Base-by-base conservation (phyloP, 768 basidiomycete species). In the Mycena galericulata region DNA sequence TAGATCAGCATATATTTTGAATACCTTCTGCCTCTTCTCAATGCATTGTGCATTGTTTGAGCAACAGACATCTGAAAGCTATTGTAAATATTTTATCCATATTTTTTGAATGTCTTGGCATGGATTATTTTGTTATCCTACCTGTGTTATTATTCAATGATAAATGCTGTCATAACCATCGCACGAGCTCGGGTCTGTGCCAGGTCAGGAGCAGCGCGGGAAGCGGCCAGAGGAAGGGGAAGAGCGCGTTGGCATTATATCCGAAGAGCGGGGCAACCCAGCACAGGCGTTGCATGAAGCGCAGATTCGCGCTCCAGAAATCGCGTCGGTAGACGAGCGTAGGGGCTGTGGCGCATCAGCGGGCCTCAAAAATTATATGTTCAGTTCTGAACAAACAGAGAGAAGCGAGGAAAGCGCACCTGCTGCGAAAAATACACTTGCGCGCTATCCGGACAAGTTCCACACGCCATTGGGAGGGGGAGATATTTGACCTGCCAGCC, bases 351-450 rank as follows among this genome's bases (percentile, higher is more conserved):
- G 60, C 30, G 29, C 60, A 61, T 47, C 60, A 61, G 22, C 60
- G 60, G 30, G 51, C 29, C 60, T 61, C 24, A n/a, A 41, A n/a
- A 61, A 40, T 26, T 38, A 17, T 40, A 50, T 30, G 14, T 38
- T 61, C 36, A 24, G 7, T 6, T 30, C 29, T 32, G 8, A 17
- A 20, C 29, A 12, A 32, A 32, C 8, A n/a, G n/a, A 41, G 26
- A 5, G 36, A 57, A 11, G 10, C 14, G 14, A 15, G 7, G 8
- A 22, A n/a, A 41, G 22, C 75, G 72, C 71, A 78, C 76, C 62
- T 78, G 77, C 50, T 78, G 77, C 17, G 77, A 75, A 60, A 78
- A 78, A 50, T 73, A 77, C 0, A 74, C 75, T 15, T 73, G 67
- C 18, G 77, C 76, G 4, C 73, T 77, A 50, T 77, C 74, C 15